Percentiles rank a stretch among this genome's conserved stretches.
These are phyloP conservation scores for Selaginella moellendorffii DNA, from an alignment of 75 land plant species.

Conservation along the genomic window DNA sequence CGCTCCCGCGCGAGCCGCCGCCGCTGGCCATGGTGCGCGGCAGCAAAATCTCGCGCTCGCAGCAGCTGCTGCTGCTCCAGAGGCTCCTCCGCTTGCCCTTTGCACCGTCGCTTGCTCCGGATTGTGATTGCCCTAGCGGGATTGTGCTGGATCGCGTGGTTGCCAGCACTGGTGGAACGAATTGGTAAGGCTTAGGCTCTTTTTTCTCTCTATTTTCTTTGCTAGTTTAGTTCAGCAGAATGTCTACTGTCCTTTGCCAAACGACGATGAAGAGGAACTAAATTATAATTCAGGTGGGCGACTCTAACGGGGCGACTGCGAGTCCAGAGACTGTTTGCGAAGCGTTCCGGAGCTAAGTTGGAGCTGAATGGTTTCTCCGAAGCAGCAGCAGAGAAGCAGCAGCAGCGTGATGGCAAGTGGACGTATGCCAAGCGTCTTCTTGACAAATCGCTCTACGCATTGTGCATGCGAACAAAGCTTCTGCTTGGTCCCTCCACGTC, in stretches of 20 bases:
- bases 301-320: conserved; percentile 25
- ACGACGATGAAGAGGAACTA: too few species aligned
- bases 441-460: conserved; percentile 18
- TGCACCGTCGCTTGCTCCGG: conserved; percentile 24
- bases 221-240: too few species aligned
- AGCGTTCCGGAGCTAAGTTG: not conserved
- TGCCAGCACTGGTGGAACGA: conserved; percentile 22
- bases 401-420: conserved; percentile 2
- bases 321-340: conserved; percentile 15
- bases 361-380: not conserved
- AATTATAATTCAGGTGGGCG: conserved; percentile 20
- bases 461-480: conserved; percentile 16
- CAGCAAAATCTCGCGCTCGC: conserved; percentile 22
- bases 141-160: conserved; percentile 26
- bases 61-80: conserved; percentile 29
- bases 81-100: conserved; percentile 16
- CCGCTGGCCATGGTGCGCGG: conserved; percentile 22
- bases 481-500: conserved; percentile 18
- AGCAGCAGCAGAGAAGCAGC: too few species aligned
- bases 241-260: too few species aligned
- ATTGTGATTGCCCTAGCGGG: conserved; percentile 15
- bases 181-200: conserved; percentile 15
- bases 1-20: conserved; percentile 27
- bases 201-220: not conserved
- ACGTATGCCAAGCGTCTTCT: conserved; percentile 13